A percentile compares a stretch with the other conserved stretches of the same genome.
phyloP scores from a whole-genome alignment of 768 basidiomycete species.

The Hemileccinum rubropunctum region DNA sequence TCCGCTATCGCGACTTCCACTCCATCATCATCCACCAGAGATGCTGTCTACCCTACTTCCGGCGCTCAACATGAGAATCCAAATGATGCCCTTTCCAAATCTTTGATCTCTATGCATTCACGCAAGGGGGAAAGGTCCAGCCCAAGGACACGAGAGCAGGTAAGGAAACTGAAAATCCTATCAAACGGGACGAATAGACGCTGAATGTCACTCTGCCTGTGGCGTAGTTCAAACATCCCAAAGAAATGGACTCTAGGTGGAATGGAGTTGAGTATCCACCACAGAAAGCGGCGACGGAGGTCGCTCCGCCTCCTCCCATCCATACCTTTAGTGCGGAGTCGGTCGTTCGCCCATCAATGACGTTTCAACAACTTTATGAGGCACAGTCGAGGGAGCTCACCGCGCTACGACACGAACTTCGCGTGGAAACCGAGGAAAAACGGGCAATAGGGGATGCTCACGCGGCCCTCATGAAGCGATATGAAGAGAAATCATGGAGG shows the following conservation, averaged over 20 bases:
- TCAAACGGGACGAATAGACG: too few species aligned
- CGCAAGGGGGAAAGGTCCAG: too few species aligned
- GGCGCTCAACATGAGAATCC: neutral
- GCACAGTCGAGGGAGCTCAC: constrained; percentile 8
- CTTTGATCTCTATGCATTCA: too few species aligned
- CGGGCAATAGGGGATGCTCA: constrained; percentile 4
- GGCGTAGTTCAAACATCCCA: neutral
- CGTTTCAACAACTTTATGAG: constrained; percentile 1
- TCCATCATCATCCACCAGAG: neutral
- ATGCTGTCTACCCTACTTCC: neutral
- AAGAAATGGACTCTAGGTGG: neutral
- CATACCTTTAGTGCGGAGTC: neutral
- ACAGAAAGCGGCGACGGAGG: too few species aligned
- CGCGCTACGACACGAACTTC: constrained; percentile 4
- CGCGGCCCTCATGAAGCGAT: constrained; percentile 4
- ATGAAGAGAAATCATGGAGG: constrained; percentile 11
- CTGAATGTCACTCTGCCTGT: too few species aligned
- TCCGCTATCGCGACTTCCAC: neutral
- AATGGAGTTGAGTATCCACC: neutral
- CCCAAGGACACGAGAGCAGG: constrained; percentile 3
- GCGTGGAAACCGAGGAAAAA: constrained; percentile 3
- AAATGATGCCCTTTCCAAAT: too few species aligned
- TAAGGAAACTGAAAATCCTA: neutral
- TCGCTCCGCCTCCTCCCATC: neutral
- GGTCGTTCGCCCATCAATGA: neutral